These are phyloP conservation scores for Cryphonectria japonica DNA, from an alignment of 2,329 filamentous ascomycete genomes.

Conservation along the genomic window DNA sequence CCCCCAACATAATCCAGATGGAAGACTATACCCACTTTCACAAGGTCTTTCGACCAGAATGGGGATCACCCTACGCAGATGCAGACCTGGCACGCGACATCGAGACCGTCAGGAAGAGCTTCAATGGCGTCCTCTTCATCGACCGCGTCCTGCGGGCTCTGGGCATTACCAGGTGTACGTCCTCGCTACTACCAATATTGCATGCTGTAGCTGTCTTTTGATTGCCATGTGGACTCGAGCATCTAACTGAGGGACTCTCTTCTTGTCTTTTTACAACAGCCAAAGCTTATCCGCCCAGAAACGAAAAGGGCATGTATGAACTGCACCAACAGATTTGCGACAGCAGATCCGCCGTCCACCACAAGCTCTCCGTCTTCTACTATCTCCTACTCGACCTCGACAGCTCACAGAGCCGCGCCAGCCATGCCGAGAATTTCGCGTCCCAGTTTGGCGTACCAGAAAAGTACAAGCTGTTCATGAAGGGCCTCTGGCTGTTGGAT, in stretches of 20 bases:
- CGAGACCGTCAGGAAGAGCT: constrained; percentile 65
- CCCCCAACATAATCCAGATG: constrained; percentile 47
- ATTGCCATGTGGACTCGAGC: neutral
- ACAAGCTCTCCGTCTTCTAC: constrained; percentile 82
- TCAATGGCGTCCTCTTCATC: constrained; percentile 76
- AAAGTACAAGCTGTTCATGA: constrained; percentile 80
- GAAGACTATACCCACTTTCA: constrained; percentile 70
- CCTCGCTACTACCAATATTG: neutral
- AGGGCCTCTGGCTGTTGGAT: constrained; percentile 82
- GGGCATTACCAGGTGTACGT: constrained; percentile 68
- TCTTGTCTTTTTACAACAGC: constrained; percentile 45
- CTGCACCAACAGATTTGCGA: constrained; percentile 73
- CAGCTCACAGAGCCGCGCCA: constrained; percentile 47
- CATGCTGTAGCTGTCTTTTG: too few species aligned
- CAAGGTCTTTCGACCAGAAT: constrained; percentile 66
- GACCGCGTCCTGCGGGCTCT: constrained; percentile 75
- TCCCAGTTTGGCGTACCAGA: constrained; percentile 67
- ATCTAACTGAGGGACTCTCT: constrained; percentile 8
- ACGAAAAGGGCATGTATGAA: constrained; percentile 66
- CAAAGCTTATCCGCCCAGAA: constrained; percentile 75
- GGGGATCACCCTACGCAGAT: constrained; percentile 65
- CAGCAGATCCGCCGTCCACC: constrained; percentile 67
- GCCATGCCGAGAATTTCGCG: constrained; percentile 60
- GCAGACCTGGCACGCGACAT: constrained; percentile 62
- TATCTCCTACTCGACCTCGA: constrained; percentile 81